Evolutionary conservation across 2,329 filamentous ascomycete species (phyloP).

Genomic region (Mariannaea elegans): DNA sequence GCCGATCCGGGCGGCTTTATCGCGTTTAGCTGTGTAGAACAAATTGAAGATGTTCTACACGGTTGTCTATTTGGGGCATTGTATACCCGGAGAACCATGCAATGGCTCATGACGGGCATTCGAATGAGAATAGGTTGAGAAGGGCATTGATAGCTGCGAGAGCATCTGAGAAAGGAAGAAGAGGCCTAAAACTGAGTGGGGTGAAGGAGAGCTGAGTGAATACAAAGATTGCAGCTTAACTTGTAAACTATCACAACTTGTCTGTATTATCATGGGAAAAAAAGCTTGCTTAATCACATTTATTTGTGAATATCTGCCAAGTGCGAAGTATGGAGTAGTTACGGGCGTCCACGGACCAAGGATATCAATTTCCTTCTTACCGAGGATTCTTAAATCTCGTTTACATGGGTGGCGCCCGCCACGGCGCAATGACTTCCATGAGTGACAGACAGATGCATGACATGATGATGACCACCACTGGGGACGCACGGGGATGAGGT

Average conservation of each 20-base stretch:
- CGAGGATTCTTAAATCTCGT: not conserved
- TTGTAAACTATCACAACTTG: too few relatives aligned
- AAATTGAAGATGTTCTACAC: conserved; percentile 56
- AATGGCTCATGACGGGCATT: conserved; percentile 36
- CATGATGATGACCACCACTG: conserved; percentile 2
- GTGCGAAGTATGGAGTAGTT: too few relatives aligned
- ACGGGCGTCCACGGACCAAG: not conserved
- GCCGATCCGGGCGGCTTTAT: conserved; percentile 27
- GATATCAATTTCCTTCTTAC: not conserved
- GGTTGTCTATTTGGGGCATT: conserved; percentile 48
- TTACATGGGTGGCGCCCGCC: conserved; percentile 15
- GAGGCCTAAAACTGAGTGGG: not conserved
- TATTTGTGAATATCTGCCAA: too few relatives aligned
- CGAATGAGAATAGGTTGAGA: conserved; percentile 45
- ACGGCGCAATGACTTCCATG: conserved; percentile 7
- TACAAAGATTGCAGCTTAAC: too few relatives aligned
- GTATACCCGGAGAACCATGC: conserved; percentile 44
- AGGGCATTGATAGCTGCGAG: conserved; percentile 43
- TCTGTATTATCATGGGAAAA: too few relatives aligned
- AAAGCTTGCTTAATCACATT: too few relatives aligned
- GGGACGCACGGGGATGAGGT: conserved; percentile 17
- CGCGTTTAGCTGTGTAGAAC: conserved; percentile 48
- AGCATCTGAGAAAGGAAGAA: conserved; percentile 18
- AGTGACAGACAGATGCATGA: conserved; percentile 24
- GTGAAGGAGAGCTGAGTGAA: conserved; percentile 7